Conservation (phyloP, 768 basidiomycete species). For the Hypsizygus marmoreus region DNA sequence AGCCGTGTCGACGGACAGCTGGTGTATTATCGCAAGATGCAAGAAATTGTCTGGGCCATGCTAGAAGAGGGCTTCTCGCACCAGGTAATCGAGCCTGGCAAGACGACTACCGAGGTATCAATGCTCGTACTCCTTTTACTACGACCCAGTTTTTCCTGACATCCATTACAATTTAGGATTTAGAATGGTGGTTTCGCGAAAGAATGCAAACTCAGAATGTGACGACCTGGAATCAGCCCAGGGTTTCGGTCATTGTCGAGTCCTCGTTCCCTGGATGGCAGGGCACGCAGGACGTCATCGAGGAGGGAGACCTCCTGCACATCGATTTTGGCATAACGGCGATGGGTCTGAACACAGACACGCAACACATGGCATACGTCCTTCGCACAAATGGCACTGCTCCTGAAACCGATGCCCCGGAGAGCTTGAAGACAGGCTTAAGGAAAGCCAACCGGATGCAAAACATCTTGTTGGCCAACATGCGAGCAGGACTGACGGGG, state of each 20-base stretch:
- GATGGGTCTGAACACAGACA: constrained; percentile 57
- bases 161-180: constrained; percentile 33
- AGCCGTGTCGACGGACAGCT: constrained; percentile 42
- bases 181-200: constrained; percentile 58
- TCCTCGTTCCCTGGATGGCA: constrained; percentile 44
- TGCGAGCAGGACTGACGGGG: constrained; percentile 48
- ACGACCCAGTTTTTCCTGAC: background rate
- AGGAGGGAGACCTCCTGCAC: constrained; percentile 52
- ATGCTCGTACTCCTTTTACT: too few relatives aligned
- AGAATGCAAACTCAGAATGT: constrained; percentile 48
- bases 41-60: constrained; percentile 55
- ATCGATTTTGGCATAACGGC: constrained; percentile 58
- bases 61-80: constrained; percentile 55
- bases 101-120: constrained; percentile 48
- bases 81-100: constrained; percentile 38
- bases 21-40: constrained; percentile 45
- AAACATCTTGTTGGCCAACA: constrained; percentile 45
- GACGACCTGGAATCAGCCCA: constrained; percentile 55
- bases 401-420: constrained; percentile 44
- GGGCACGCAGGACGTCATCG: constrained; percentile 40
- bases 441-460: constrained; percentile 52
- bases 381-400: constrained; percentile 32
- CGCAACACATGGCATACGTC: constrained; percentile 59
- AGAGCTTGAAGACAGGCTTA: constrained; percentile 45
- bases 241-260: constrained; percentile 46